Evolutionary conservation across 1,284 basidiomycete species (phyloP).

Genomic region (Ustanciosporium gigantosporum): DNA sequence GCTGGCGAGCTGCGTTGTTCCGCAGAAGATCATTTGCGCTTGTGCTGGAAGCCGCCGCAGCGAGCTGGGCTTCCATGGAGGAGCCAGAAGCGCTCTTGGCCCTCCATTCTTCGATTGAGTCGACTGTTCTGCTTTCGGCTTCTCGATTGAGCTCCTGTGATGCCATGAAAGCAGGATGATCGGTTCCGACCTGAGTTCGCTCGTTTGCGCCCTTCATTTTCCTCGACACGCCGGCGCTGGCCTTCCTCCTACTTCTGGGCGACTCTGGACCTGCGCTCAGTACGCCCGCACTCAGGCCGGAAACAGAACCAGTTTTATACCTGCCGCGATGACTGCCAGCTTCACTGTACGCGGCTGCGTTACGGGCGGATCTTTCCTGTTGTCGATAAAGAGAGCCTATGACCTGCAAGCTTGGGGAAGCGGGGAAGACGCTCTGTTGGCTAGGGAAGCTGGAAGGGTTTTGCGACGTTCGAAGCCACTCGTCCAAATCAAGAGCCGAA

Average conservation of each 20-base stretch:
- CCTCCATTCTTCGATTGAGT: conserved; percentile 40
- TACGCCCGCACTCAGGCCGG: conserved; percentile 38
- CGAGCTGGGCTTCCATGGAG: background rate
- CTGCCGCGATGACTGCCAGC: conserved; percentile 25
- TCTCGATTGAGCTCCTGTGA: conserved; percentile 26
- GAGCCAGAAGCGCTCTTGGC: conserved; percentile 10
- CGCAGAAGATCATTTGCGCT: no score
- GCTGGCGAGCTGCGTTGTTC: conserved; percentile 8
- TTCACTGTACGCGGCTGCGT: conserved; percentile 31
- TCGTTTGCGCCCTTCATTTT: no score
- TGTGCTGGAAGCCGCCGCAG: no score
- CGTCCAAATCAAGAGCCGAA: conserved; percentile 11
- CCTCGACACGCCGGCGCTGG: conserved; percentile 11
- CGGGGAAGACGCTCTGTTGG: background rate
- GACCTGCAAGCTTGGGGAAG: conserved; percentile 30
- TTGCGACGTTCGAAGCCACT: conserved; percentile 24
- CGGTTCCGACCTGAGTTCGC: conserved; percentile 15
- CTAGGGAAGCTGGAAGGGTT: background rate
- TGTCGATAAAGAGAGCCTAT: conserved; percentile 22
- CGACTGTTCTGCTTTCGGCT: conserved; percentile 21
- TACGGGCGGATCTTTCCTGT: conserved; percentile 4
- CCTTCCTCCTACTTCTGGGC: conserved; percentile 19
- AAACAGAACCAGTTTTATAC: conserved; percentile 12
- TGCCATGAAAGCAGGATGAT: conserved; percentile 27
- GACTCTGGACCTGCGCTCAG: conserved; percentile 34